Base-by-base conservation (phyloP, 805 yeast genomes). In the Saturnispora hagleri region DNA sequence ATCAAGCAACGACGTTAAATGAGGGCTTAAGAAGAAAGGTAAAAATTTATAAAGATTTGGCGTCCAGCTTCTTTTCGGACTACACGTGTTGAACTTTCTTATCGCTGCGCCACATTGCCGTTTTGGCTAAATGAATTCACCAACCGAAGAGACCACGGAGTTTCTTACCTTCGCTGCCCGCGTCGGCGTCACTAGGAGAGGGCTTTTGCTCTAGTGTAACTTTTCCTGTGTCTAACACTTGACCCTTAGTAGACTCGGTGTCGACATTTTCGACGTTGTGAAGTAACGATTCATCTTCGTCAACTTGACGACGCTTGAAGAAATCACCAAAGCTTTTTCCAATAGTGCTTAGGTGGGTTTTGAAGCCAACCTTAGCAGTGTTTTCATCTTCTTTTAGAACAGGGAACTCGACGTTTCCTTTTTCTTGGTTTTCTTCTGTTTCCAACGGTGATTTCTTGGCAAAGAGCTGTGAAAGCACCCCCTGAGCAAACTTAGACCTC, bases 381-480 rank as follows among this genome's bases (percentile, higher is more conserved):
- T 17, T 22, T 24, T 36, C 15, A 7, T 27, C 33, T 27, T 40
- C 40, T 8, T 22, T 27, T n/a, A 26, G n/a, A 38, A 9, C 24
- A 6, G 13, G n/a, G 8, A 18, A 17, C 20, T 18, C 40, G 18
- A 17, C 26, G 15, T 28, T 15, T 17, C 46, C 44, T 15, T 36
- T 43, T 20, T 36, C 20, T 34, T n/a, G 9, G n/a, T 44, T n/a
- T 17, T 22, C n/a, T 34, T 41, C 47, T 18, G 31, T 28, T 17
- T 51, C 26, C 17, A 26, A n/a, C 18, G 35, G n/a, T 8, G 53
- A 26, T 38, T 51, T 48, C 9, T 53, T 57, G 13, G 60, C 57
- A n/a, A 58, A 49, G 38, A 47, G 40, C 38, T 56, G 24, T 50
- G 51, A 42, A 35, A 49, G 44, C 9, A 43, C 46, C n/a, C 26